A percentile compares a stretch with the other conserved stretches of the same genome.
Evolutionary conservation across 2,329 filamentous ascomycete genomes (phyloP).

Genomic region (Fusarium sulawesiense): DNA sequence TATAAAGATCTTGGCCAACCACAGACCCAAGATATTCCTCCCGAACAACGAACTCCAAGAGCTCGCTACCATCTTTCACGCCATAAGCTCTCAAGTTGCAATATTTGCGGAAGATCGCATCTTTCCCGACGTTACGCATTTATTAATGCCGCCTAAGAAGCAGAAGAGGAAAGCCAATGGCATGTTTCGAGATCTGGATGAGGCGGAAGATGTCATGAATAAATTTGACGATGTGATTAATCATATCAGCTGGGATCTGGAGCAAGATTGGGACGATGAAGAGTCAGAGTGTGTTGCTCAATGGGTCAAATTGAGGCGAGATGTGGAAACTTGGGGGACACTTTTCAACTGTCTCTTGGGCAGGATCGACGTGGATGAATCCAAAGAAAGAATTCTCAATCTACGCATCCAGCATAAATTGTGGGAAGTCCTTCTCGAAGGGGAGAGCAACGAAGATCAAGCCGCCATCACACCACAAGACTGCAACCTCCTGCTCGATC

Average conservation of each 20-base stretch:
- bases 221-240: constrained; percentile 5
- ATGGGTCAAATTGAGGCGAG: not conserved
- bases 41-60: constrained; percentile 1
- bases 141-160: not conserved
- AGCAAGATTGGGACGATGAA: constrained; percentile 16
- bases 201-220: constrained; percentile 18
- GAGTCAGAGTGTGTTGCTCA: not conserved
- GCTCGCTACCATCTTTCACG: not conserved
- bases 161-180: not conserved
- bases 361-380: not conserved
- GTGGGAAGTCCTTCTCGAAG: not conserved
- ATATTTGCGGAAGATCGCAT: constrained; percentile 1
- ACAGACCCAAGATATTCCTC: not conserved
- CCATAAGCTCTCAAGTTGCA: constrained; percentile 10
- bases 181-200: not conserved
- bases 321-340: not conserved
- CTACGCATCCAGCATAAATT: constrained; percentile 12
- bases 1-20: not conserved
- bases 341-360: not conserved
- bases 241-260: constrained; percentile 10
- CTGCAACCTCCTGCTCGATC: not conserved
- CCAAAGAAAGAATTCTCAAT: constrained; percentile 1
- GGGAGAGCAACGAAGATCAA: not conserved
- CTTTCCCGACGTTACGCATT: constrained; percentile 4
- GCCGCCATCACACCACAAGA: not conserved